A percentile compares a stretch with the other conserved stretches of the same genome.
These are phyloP conservation scores for Exophiala oligosperma DNA, from an alignment of 2,329 filamentous ascomycete genomes.

Conservation along the genomic window DNA sequence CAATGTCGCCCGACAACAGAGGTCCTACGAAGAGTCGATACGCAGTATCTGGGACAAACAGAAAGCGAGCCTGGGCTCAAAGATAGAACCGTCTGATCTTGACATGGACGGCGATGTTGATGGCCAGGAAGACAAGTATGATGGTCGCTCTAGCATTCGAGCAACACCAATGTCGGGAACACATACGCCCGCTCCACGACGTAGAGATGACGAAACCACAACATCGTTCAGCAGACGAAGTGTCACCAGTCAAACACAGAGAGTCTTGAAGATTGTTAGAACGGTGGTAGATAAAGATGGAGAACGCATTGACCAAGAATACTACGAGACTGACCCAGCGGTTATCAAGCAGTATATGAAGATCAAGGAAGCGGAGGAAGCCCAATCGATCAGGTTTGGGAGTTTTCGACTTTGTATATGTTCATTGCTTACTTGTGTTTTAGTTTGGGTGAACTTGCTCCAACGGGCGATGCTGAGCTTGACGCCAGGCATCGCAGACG, in stretches of 20 bases:
- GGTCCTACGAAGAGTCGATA: constrained; percentile 88
- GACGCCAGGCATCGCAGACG: constrained; percentile 63
- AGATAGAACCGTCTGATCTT: constrained; percentile 68
- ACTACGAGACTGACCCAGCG: constrained; percentile 71
- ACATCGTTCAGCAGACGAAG: constrained; percentile 76
- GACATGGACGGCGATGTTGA: constrained; percentile 63
- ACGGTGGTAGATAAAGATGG: constrained; percentile 62
- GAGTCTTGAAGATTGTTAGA: constrained; percentile 63
- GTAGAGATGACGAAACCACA: constrained; percentile 70
- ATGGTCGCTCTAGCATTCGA: constrained; percentile 40
- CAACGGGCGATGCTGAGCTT: constrained; percentile 66
- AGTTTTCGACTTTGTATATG: not conserved
- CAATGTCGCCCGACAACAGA: constrained; percentile 93
- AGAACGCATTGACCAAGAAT: constrained; percentile 59
- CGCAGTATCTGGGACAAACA: constrained; percentile 90
- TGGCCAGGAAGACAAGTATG: constrained; percentile 49
- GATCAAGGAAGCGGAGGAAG: constrained; percentile 68
- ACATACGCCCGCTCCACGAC: constrained; percentile 56
- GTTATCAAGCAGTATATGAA: constrained; percentile 89
- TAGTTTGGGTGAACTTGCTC: constrained; percentile 38
- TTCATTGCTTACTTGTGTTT: constrained; percentile 10
- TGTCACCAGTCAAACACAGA: constrained; percentile 63
- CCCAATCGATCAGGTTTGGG: constrained; percentile 71
- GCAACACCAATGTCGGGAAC: constrained; percentile 68
- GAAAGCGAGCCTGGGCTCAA: constrained; percentile 72